Evolutionary conservation across 2,329 filamentous ascomycete genomes (phyloP).

Genomic region (Zymoseptoria tritici): DNA sequence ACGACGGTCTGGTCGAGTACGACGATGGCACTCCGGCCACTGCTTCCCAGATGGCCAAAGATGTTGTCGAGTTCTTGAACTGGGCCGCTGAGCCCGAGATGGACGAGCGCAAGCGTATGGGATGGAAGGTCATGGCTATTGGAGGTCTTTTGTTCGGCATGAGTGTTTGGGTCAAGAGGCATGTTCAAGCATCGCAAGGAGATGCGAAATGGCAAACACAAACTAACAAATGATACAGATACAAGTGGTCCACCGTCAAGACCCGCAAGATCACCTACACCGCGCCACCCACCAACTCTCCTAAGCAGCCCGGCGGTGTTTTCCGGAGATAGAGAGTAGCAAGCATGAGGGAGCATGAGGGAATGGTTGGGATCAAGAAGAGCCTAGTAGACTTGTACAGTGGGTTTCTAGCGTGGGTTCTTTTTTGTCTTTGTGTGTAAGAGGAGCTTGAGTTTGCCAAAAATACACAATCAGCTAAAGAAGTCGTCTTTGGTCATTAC

Average conservation of each 20-base stretch:
- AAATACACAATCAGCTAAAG: slow-evolving; percentile 2
- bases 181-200: slow-evolving; percentile 14
- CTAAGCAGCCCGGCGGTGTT: slow-evolving; percentile 16
- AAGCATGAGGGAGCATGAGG: slow-evolving; percentile 1
- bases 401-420: slow-evolving; percentile 20
- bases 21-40: slow-evolving; percentile 92
- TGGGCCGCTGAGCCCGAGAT: slow-evolving; percentile 98
- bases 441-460: slow-evolving; percentile 11
- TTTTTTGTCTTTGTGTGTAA: slow-evolving; percentile 11
- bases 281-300: slow-evolving; percentile 9
- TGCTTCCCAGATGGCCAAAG: slow-evolving; percentile 99
- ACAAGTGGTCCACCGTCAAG: slow-evolving; percentile 98
- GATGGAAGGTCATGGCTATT: slow-evolving; percentile 86
- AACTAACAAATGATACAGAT: slow-evolving; percentile 41
- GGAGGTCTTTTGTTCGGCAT: slow-evolving; percentile 71
- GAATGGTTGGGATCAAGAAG: background rate
- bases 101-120: slow-evolving; percentile 99
- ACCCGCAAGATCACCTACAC: slow-evolving; percentile 66
- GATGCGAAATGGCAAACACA: background rate
- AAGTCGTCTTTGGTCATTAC: background rate
- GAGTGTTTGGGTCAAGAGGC: slow-evolving; percentile 94
- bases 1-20: slow-evolving; percentile 95
- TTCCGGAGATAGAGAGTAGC: slow-evolving; percentile 21
- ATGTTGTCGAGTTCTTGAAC: slow-evolving; percentile 97
- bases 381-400: slow-evolving; percentile 15